Evolutionary conservation across 306 rosid species (phyloP).

Genomic region (Dalbergia cochinchinensis): DNA sequence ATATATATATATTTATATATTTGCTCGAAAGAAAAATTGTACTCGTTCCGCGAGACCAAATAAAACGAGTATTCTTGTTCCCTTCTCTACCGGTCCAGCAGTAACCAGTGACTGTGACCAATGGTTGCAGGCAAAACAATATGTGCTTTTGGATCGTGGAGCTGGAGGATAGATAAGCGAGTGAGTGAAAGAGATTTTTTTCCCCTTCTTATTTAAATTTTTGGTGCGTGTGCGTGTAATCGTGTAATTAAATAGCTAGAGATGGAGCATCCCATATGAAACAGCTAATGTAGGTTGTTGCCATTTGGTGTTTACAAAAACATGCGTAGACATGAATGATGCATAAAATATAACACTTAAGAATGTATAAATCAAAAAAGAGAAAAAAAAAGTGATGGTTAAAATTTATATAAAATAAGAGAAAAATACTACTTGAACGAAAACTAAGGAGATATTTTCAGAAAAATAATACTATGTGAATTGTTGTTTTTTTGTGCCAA

Average conservation of each 20-base stretch:
- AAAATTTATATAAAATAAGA: not conserved
- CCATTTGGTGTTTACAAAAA: not conserved
- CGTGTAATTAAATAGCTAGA: no score
- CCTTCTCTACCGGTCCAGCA: not conserved
- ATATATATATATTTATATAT: no score
- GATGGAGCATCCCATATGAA: no score
- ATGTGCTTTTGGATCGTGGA: not conserved
- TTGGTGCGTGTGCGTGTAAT: not conserved
- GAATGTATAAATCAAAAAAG: not conserved
- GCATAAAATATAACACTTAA: not conserved
- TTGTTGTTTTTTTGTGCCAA: not conserved
- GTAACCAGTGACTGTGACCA: constrained; percentile 23
- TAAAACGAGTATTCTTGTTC: not conserved
- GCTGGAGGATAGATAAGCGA: not conserved
- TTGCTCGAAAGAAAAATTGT: no score
- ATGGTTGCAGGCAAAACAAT: not conserved
- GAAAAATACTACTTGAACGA: not conserved
- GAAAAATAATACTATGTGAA: not conserved
- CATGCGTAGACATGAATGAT: not conserved
- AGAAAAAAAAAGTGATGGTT: not conserved
- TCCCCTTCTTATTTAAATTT: not conserved
- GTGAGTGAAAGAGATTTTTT: not conserved
- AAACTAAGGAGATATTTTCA: not conserved
- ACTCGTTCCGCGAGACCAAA: no score
- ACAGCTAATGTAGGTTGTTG: not conserved